Evolutionary conservation across 2,329 filamentous ascomycete genomes (phyloP).

Genomic region (Calycina herbarum): DNA sequence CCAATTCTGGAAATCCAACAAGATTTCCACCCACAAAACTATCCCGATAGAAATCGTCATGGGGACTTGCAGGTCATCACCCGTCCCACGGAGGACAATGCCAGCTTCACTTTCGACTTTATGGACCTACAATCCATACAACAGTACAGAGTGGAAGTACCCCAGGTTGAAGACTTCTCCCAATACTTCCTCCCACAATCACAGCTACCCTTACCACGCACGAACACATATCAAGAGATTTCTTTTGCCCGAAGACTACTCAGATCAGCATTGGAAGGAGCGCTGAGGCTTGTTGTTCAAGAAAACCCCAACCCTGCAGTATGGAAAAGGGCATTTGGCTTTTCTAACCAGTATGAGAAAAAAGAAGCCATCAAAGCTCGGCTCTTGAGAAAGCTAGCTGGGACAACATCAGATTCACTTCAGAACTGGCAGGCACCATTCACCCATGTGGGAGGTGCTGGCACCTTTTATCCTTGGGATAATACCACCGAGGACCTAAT

Average conservation of each 20-base stretch:
- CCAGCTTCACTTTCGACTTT: slow-evolving; percentile 51
- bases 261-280: slow-evolving; percentile 63
- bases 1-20: slow-evolving; percentile 22
- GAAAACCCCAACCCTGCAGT: slow-evolving; percentile 45
- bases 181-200: slow-evolving; percentile 35
- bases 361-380: slow-evolving; percentile 47
- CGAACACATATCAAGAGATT: slow-evolving; percentile 62
- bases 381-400: slow-evolving; percentile 37
- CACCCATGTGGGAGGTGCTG: slow-evolving; percentile 65
- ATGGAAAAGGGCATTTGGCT: slow-evolving; percentile 64
- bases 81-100: slow-evolving; percentile 52
- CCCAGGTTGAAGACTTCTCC: slow-evolving; percentile 34
- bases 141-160: slow-evolving; percentile 32
- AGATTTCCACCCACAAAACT: slow-evolving; percentile 19
- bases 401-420: slow-evolving; percentile 45
- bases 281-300: slow-evolving; percentile 56
- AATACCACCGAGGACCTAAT: slow-evolving; percentile 32
- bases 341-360: slow-evolving; percentile 63
- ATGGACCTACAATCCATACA: slow-evolving; percentile 26
- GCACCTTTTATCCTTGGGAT: slow-evolving; percentile 58
- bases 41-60: slow-evolving; percentile 15
- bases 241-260: slow-evolving; percentile 72
- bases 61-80: slow-evolving; percentile 50
- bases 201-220: slow-evolving; percentile 47
- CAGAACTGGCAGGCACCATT: slow-evolving; percentile 62